A percentile compares a stretch with the other conserved stretches of the same genome.
Evolutionary conservation across 768 basidiomycete genomes (phyloP).

Genomic region (Tricholoma hemisulphureum): DNA sequence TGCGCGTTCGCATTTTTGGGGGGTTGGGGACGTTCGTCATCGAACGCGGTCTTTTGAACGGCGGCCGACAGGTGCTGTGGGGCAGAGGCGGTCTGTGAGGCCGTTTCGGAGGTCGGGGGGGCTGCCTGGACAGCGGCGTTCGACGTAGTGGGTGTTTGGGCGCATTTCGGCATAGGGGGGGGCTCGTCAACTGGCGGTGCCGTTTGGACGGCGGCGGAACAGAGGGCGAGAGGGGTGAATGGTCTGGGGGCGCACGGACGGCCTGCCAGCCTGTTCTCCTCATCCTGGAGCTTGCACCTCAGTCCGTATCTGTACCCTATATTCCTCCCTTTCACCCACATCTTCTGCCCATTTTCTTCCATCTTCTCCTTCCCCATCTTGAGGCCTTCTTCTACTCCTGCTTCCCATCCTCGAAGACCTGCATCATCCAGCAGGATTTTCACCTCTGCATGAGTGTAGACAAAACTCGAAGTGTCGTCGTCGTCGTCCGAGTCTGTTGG

Average conservation of each 20-base stretch:
- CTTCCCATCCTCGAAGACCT: background rate
- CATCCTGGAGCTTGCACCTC: background rate
- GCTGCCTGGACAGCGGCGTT: background rate
- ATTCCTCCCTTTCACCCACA: background rate
- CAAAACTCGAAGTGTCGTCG: too few relatives aligned
- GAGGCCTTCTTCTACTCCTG: background rate
- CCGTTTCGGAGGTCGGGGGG: background rate
- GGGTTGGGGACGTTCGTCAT: background rate
- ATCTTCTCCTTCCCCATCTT: background rate
- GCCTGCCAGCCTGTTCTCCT: background rate
- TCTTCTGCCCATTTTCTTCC: background rate
- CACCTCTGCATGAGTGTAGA: background rate
- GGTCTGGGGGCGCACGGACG: too few relatives aligned
- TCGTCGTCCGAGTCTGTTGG: too few relatives aligned
- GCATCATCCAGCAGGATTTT: background rate
- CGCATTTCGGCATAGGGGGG: too few relatives aligned
- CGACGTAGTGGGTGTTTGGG: background rate
- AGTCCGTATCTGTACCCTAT: background rate
- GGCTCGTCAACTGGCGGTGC: too few relatives aligned
- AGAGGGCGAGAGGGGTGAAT: too few relatives aligned
- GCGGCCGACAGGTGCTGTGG: background rate
- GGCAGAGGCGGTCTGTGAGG: background rate
- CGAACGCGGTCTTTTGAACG: background rate
- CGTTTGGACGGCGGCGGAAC: too few relatives aligned
- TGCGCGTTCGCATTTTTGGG: background rate